Conservation (phyloP, 1,139 yeast genomes). For the Kazachstania sp. region DNA sequence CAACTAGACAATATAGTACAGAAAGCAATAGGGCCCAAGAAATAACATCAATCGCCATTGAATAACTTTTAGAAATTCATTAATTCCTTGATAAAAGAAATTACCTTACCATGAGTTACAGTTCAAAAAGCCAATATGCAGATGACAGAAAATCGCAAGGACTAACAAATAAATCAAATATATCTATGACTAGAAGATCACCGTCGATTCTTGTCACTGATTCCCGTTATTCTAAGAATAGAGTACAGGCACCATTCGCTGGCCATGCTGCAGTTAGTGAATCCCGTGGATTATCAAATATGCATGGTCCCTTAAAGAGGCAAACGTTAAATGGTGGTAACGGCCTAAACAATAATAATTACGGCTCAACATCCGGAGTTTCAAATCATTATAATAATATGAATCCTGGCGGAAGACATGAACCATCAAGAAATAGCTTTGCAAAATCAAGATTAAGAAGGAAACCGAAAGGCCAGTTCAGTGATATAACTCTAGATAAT, state of each 20-base stretch:
- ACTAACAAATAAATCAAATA: neutral
- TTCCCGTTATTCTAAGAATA: slow-evolving; percentile 54
- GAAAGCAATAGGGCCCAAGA: too few relatives aligned
- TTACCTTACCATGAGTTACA: neutral
- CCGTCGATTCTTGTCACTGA: slow-evolving; percentile 93
- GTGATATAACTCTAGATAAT: slow-evolving; percentile 65
- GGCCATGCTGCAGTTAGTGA: slow-evolving; percentile 30
- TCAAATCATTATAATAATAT: neutral
- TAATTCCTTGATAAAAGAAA: too few relatives aligned
- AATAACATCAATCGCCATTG: too few relatives aligned
- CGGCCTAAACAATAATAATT: neutral
- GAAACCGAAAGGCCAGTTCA: slow-evolving; percentile 33
- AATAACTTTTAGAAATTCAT: too few relatives aligned
- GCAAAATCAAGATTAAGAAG: slow-evolving; percentile 4
- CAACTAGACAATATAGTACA: too few relatives aligned
- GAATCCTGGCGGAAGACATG: neutral
- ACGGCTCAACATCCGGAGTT: neutral
- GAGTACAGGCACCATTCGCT: slow-evolving; percentile 81
- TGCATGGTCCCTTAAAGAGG: neutral
- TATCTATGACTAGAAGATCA: slow-evolving; percentile 42
- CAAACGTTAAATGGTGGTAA: neutral
- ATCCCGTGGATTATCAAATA: neutral
- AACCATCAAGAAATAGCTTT: neutral
- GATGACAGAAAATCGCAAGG: neutral
- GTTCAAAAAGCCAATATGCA: neutral